These are phyloP conservation scores for Leccinum obscurum DNA, from an alignment of 768 basidiomycete species.

Conservation along the genomic window DNA sequence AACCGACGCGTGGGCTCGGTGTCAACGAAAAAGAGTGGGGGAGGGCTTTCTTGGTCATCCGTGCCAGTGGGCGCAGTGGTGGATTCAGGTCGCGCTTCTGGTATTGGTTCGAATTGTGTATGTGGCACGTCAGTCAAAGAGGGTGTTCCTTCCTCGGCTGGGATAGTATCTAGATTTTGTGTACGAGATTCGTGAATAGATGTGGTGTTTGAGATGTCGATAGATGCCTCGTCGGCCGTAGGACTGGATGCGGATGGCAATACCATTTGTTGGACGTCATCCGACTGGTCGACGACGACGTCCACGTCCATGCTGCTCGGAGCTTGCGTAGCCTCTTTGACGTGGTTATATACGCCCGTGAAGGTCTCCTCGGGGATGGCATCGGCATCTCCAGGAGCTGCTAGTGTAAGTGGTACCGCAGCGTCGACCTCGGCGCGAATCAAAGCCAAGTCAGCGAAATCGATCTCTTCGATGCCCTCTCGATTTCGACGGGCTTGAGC, in stretches of 20 bases:
- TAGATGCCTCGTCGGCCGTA: conserved; percentile 9
- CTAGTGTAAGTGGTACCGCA: background rate
- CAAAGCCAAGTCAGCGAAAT: conserved; percentile 48
- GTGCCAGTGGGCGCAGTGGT: background rate
- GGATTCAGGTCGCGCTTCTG: background rate
- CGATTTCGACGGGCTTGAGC: conserved; percentile 29
- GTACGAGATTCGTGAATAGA: background rate
- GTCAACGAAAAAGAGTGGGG: conserved; percentile 40
- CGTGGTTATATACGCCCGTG: conserved; percentile 37
- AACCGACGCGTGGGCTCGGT: conserved; percentile 32
- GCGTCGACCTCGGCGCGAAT: conserved; percentile 23
- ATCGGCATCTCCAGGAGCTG: conserved; percentile 18
- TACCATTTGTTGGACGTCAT: background rate
- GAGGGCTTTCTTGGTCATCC: background rate
- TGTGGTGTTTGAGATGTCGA: conserved; percentile 9
- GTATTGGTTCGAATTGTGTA: background rate
- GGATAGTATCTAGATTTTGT: background rate
- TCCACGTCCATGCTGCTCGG: background rate
- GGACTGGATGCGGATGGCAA: background rate
- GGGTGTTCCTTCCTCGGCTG: conserved; percentile 1
- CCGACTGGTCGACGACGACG: conserved; percentile 1
- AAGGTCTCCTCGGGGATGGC: conserved; percentile 36
- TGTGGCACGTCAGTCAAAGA: background rate
- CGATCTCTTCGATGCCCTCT: conserved; percentile 46
- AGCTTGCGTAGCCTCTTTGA: background rate